Base-by-base conservation (phyloP, 179 eudicot species). In the Monotropa hypopitys region DNA sequence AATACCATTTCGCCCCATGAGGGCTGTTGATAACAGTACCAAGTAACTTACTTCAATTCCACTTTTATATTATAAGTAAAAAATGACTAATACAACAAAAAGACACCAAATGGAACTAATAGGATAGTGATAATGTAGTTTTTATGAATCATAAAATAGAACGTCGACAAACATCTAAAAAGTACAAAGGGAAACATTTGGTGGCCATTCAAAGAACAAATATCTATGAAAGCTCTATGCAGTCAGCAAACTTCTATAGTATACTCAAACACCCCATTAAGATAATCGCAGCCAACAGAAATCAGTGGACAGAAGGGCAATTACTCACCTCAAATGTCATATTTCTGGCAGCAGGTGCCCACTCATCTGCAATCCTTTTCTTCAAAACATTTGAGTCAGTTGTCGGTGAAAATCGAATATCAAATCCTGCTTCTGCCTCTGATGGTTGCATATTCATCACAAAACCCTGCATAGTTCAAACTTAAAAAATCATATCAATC, bases 361-460 rank as follows among this genome's bases (percentile, higher is more conserved):
- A 95, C 76, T 93, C 96, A 74, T 93, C 89, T 12, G 84, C 87
- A 72, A 95, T 86, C 42, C 88, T 87, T 74, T 82, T 84, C 85
- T 77, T 90, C 80, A 93, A 18, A 51, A 82, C 79, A 81, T 93
- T 90, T 0, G 90, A 81, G 70, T 95, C 97, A 1, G 82, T 85
- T 1, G 88, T 91, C 0, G 98, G 98, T 23, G 96, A 89, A 73
- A 93, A 33, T 50, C 97, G 85, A 70, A 95, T 72, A 82, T 93
- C 91, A 78, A 90, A 93, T 38, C 98, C 98, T 11, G 97, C 97
- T 81, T 91, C 90, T 0, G 93, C 98, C 86, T 94, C 97, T 0
- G 98, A 95, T 2, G 99, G 98, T 84, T 95, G 99, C 91, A 95
- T 82, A 77, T 95, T 95, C 99, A 95, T 95, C 75, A 87, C 93